Evolutionary conservation across 495 filamentous ascomycete species (phyloP), one percentile per base, ranked within the genome.

Genomic region (Talaromyces thailandensis): DNA sequence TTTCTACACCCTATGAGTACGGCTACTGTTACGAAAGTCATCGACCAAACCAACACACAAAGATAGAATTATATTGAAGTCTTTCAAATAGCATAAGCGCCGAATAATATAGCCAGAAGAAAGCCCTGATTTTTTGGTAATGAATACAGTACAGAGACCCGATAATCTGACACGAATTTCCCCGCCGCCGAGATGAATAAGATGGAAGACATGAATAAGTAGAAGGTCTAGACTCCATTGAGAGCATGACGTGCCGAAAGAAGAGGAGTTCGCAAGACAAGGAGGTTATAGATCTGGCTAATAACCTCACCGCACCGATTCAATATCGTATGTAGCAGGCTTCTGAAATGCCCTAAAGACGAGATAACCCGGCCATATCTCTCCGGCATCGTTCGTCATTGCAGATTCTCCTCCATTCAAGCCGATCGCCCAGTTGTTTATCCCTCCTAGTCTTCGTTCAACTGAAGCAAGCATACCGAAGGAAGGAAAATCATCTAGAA

Each of bases 401-500:
- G 5, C 25, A 48, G 7, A n/a, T 60, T n/a, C 48, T 5, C 48
- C 12, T 9, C 25, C 26, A 55, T 52, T 6, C 4, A 21, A 51
- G 23, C 45, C 45, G 8, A 6, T 21, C 23, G 6, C 26, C 26
- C n/a, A n/a, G n/a, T n/a, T n/a, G n/a, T n/a, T n/a, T n/a, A n/a
- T n/a, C n/a, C n/a, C n/a, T n/a, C n/a, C n/a, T n/a, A n/a, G n/a
- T n/a, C n/a, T n/a, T n/a, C n/a, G n/a, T n/a, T n/a, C n/a, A n/a
- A n/a, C n/a, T n/a, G n/a, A n/a, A n/a, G n/a, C n/a, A n/a, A n/a
- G n/a, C n/a, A n/a, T n/a, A n/a, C n/a, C n/a, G n/a, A n/a, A n/a
- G 6, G 29, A 31, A 31, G 29, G 8, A 23, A 23, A 23, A 21
- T 59, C 40, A 51, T 52, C 69, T 80, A 84, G 68, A 84, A 84